These are phyloP conservation scores for Acephala macrosclerotiorum DNA, from an alignment of 2,329 filamentous ascomycete genomes.

Conservation along the genomic window DNA sequence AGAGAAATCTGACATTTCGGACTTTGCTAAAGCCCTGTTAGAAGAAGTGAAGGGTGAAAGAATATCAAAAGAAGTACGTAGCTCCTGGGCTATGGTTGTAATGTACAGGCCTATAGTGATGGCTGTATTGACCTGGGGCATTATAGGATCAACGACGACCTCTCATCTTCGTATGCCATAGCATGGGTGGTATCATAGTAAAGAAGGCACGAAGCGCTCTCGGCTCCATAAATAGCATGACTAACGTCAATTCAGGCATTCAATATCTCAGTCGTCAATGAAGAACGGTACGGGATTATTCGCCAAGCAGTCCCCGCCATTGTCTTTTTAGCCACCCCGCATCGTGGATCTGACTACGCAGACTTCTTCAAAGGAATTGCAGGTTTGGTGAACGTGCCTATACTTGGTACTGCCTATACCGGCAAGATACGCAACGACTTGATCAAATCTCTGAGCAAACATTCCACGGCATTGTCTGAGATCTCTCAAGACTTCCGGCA, in stretches of 20 bases:
- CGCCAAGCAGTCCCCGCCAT: slow-evolving; percentile 41
- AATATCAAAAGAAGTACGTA: not conserved
- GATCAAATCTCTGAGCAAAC: slow-evolving; percentile 13
- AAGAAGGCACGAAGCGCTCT: slow-evolving; percentile 24
- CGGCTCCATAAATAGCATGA: not conserved
- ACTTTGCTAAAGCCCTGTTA: slow-evolving; percentile 27
- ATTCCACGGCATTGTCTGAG: slow-evolving; percentile 23
- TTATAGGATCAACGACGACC: slow-evolving; percentile 16
- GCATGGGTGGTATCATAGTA: slow-evolving; percentile 35
- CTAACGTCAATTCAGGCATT: slow-evolving; percentile 20
- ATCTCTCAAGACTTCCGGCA: slow-evolving; percentile 33
- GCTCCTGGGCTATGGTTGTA: not conserved
- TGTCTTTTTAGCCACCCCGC: slow-evolving; percentile 50
- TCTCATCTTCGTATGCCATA: slow-evolving; percentile 36
- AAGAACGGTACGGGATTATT: slow-evolving; percentile 33
- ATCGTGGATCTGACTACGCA: slow-evolving; percentile 43
- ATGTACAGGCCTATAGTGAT: not conserved
- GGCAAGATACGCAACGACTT: slow-evolving; percentile 23
- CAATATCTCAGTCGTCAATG: slow-evolving; percentile 6
- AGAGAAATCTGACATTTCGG: slow-evolving; percentile 25
- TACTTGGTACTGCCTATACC: not conserved
- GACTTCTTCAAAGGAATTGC: slow-evolving; percentile 8
- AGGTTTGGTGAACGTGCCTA: slow-evolving; percentile 11
- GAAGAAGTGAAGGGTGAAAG: slow-evolving; percentile 20
- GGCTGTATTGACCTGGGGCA: not conserved